phyloP scores from a whole-genome alignment of 169 alveolate species.

The Cryptosporidium ubiquitum region DNA sequence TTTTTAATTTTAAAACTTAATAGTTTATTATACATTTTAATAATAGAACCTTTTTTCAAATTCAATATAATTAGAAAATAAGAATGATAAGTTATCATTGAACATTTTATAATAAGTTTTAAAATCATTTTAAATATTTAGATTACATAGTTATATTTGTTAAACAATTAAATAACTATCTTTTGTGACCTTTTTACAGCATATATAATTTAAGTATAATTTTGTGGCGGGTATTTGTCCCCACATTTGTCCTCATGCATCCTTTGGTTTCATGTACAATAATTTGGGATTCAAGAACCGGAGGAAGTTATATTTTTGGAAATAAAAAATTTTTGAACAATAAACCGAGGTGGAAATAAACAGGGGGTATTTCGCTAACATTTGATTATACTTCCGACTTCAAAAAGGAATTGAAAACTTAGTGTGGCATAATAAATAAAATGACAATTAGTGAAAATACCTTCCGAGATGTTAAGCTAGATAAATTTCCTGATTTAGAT shows the following conservation, averaged over 20 bases:
- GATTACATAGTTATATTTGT: not conserved
- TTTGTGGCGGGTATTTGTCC: constrained; percentile 62
- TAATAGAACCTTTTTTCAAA: not conserved
- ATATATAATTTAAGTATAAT: not conserved
- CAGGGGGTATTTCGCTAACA: not conserved
- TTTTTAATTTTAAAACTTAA: not conserved
- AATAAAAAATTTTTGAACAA: not conserved
- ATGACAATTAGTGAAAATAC: constrained; percentile 33
- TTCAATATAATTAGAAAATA: too few species aligned
- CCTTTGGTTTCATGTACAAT: constrained; percentile 41
- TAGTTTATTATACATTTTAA: not conserved
- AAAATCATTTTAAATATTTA: too few species aligned
- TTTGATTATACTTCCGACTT: not conserved
- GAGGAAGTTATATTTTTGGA: not conserved
- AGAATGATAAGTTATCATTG: too few species aligned
- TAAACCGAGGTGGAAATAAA: not conserved
- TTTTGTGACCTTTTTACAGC: not conserved
- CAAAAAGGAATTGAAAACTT: not conserved
- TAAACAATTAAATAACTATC: not conserved
- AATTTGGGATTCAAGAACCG: constrained; percentile 11
- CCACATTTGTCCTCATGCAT: constrained; percentile 76
- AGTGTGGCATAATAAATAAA: not conserved
- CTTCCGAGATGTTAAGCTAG: constrained; percentile 63
- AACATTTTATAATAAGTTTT: too few species aligned
- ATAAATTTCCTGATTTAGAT: constrained; percentile 9